Conservation (phyloP, 805 yeast genomes). For the Candida sphagnicola region DNA sequence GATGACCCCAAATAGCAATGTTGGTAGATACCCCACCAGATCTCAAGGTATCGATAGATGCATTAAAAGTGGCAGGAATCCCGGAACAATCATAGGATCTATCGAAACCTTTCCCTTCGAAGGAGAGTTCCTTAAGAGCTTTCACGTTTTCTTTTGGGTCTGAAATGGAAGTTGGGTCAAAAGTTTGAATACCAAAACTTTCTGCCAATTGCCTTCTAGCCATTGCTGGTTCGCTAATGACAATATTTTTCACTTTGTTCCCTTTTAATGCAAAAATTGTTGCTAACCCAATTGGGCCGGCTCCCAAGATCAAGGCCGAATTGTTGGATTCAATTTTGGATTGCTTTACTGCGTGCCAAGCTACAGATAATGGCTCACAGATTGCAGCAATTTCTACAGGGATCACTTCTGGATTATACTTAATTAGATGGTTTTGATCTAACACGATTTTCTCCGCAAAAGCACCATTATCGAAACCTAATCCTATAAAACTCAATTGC, state of each 20-base stretch:
- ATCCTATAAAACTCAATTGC: constrained; percentile 46
- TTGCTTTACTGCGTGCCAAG: constrained; percentile 55
- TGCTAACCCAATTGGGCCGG: constrained; percentile 63
- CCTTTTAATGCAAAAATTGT: constrained; percentile 51
- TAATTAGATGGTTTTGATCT: constrained; percentile 34
- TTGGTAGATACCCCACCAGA: constrained; percentile 56
- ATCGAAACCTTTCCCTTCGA: constrained; percentile 43
- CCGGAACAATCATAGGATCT: constrained; percentile 55
- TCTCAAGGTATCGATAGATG: constrained; percentile 45
- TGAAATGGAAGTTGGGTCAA: constrained; percentile 7
- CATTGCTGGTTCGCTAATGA: constrained; percentile 54
- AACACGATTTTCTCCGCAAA: constrained; percentile 47
- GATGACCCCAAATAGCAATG: constrained; percentile 61
- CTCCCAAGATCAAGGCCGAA: constrained; percentile 52
- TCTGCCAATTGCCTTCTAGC: constrained; percentile 54
- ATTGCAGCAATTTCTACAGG: constrained; percentile 47
- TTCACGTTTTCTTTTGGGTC: constrained; percentile 16
- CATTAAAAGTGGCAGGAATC: constrained; percentile 46
- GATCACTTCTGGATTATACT: constrained; percentile 36
- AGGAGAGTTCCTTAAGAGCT: constrained; percentile 29
- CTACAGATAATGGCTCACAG: constrained; percentile 55
- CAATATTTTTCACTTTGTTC: constrained; percentile 38
- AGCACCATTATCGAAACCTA: constrained; percentile 57
- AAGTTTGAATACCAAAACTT: constrained; percentile 41
- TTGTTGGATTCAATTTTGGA: constrained; percentile 38